These are phyloP conservation scores for Boletus vinaceobasis DNA, from an alignment of 768 basidiomycete genomes.

Conservation along the genomic window DNA sequence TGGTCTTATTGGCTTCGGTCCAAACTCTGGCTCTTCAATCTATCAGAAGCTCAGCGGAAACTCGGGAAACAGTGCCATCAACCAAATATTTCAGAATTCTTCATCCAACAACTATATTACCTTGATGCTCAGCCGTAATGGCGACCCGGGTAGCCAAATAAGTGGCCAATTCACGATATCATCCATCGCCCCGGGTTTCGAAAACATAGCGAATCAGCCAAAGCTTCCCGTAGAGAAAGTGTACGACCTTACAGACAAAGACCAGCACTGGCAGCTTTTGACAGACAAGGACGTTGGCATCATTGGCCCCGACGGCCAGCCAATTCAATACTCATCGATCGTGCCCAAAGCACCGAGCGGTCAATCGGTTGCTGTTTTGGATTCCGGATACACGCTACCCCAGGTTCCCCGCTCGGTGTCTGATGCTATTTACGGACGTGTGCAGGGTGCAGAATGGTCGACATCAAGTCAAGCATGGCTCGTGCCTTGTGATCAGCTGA, in stretches of 20 bases:
- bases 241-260: slow-evolving; percentile 52
- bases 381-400: slow-evolving; percentile 68
- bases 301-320: slow-evolving; percentile 71
- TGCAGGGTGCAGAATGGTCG: slow-evolving; percentile 69
- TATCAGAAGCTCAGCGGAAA: slow-evolving; percentile 48
- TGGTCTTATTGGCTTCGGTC: slow-evolving; percentile 77
- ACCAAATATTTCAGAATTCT: slow-evolving; percentile 61
- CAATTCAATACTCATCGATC: slow-evolving; percentile 59
- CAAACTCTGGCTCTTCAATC: slow-evolving; percentile 66
- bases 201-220: slow-evolving; percentile 58
- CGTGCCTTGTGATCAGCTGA: slow-evolving; percentile 68
- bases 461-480: slow-evolving; percentile 57
- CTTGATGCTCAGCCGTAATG: slow-evolving; percentile 58
- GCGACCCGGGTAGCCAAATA: slow-evolving; percentile 45
- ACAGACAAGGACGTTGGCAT: slow-evolving; percentile 65
- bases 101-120: slow-evolving; percentile 62
- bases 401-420: slow-evolving; percentile 74
- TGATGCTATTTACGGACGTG: slow-evolving; percentile 78
- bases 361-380: slow-evolving; percentile 68
- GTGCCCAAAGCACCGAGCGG: slow-evolving; percentile 64
- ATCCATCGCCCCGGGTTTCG: slow-evolving; percentile 59
- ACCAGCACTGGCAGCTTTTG: slow-evolving; percentile 80
- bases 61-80: slow-evolving; percentile 57
- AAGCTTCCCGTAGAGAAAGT: slow-evolving; percentile 66
- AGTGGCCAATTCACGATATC: slow-evolving; percentile 69